Evolutionary conservation across 2,329 filamentous ascomycete genomes (phyloP).

Genomic region (Neoarthrinium moseri): DNA sequence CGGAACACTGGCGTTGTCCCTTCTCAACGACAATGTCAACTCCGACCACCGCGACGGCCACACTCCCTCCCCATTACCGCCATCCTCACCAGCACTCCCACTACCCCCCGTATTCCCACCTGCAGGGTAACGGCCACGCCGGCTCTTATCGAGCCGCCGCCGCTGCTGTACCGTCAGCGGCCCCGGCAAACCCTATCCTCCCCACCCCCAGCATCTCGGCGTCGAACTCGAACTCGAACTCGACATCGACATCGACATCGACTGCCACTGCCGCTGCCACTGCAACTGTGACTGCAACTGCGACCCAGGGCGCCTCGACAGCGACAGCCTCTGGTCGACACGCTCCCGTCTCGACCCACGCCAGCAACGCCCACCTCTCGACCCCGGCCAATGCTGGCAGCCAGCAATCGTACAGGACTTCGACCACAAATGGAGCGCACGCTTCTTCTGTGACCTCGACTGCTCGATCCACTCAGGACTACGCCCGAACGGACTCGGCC

Average conservation of each 20-base stretch:
- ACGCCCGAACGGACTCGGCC: constrained; percentile 25
- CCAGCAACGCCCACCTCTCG: constrained; percentile 26
- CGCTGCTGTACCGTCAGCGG: constrained; percentile 16
- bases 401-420: constrained; percentile 13
- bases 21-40: constrained; percentile 68
- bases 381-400: constrained; percentile 20
- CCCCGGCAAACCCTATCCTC: constrained; percentile 33
- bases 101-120: constrained; percentile 23
- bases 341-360: constrained; percentile 30
- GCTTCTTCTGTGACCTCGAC: constrained; percentile 28
- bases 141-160: constrained; percentile 43
- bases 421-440: constrained; percentile 33
- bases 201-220: constrained; percentile 38
- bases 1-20: not conserved
- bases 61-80: constrained; percentile 66
- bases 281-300: too few relatives aligned
- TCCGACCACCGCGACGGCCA: constrained; percentile 73
- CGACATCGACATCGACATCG: too few relatives aligned
- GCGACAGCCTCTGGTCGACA: constrained; percentile 11
- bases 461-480: constrained; percentile 25
- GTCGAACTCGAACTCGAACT: too few relatives aligned
- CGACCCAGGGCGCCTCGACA: not conserved
- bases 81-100: constrained; percentile 57
- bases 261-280: constrained; percentile 24
- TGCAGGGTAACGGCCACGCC: constrained; percentile 30